Base-by-base conservation (phyloP, 1,284 basidiomycete genomes). In the Apiotrichum sp. region DNA sequence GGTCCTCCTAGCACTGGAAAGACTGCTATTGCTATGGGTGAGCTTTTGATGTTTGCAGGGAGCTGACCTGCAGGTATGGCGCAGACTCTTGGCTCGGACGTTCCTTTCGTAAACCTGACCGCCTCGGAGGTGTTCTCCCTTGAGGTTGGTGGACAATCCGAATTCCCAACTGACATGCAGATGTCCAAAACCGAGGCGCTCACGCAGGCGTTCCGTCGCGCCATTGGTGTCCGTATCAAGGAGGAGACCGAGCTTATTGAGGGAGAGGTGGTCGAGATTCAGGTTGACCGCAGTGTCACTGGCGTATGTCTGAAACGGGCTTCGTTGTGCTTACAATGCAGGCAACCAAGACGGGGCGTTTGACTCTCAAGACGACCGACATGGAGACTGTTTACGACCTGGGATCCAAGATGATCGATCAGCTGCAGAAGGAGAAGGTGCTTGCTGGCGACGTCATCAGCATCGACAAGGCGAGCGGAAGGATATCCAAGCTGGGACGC, bases 321-420 rank as follows among this genome's bases (percentile, higher is more conserved):
- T 32, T 41, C 3, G 29, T n/a, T 13, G 13, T 56, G 33, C 47
- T 43, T 47, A 22, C 44, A 50, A 35, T 42, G 29, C 66, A 93
- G 90, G 92, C 93, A 0, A 97, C 93, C 13, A 98, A 98, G 79
- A 98, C 95, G 0, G 95, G 96, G 6, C 95, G 97, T 73, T 78
- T 98, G 58, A 98, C 95, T 0, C 88, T 98, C 70, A 98, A 98
- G 78, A 97, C 93, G 9, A 98, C 93, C 4, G 95, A 98, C 75
- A 98, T 98, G 95, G 95, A 98, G 79, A 98, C 95, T 13, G 90
- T 98, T 43, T 98, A 98, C 74, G 96, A 98, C 77, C 83, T 98
- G 16, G 96, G 96, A 8, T 93, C 87, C 57, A 98, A 98, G 81
- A 98, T 98, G 96, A 98, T 98, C 59, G 95, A 98, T 69, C 86